Conservation (phyloP, 2,329 filamentous ascomycete genomes). For the Plectosphaerella plurivora region DNA sequence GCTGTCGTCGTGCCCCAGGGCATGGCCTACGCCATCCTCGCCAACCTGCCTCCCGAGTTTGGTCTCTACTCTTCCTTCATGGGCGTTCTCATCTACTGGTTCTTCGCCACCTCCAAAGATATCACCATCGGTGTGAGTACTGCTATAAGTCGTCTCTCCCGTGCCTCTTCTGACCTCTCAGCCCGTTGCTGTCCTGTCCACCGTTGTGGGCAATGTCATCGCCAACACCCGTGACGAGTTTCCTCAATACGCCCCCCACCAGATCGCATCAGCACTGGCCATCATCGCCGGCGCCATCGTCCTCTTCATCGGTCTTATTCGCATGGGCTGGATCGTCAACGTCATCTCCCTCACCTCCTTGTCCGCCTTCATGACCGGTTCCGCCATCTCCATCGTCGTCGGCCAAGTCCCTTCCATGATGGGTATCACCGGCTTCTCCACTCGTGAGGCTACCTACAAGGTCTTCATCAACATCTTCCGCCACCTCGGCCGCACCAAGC, state of each 20-base stretch:
- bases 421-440: conserved; percentile 72
- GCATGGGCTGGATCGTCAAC: conserved; percentile 87
- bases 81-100: conserved; percentile 92
- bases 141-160: conserved; percentile 1
- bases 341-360: conserved; percentile 88
- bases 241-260: conserved; percentile 55
- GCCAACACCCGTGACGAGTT: conserved; percentile 51
- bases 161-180: conserved; percentile 24
- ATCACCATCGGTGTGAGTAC: conserved; percentile 85
- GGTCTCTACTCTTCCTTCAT: conserved; percentile 96
- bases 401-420: conserved; percentile 81
- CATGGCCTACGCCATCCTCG: conserved; percentile 90
- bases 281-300: conserved; percentile 76
- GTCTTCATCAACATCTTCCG: conserved; percentile 83
- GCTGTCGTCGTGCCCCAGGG: conserved; percentile 84
- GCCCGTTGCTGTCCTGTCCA: conserved; percentile 95
- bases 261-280: conserved; percentile 74
- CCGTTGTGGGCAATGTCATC: conserved; percentile 80
- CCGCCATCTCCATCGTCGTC: conserved; percentile 79
- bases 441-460: conserved; percentile 70
- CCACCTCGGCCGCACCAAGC: conserved; percentile 56
- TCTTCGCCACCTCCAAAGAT: conserved; percentile 97
- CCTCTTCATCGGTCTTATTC: conserved; percentile 69
- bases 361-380: conserved; percentile 95
- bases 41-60: conserved; percentile 73